Percentiles rank a stretch among this genome's conserved stretches.
Conservation (phyloP, 352 stramenopile genomes). For the Phytophthora pluvialis region DNA sequence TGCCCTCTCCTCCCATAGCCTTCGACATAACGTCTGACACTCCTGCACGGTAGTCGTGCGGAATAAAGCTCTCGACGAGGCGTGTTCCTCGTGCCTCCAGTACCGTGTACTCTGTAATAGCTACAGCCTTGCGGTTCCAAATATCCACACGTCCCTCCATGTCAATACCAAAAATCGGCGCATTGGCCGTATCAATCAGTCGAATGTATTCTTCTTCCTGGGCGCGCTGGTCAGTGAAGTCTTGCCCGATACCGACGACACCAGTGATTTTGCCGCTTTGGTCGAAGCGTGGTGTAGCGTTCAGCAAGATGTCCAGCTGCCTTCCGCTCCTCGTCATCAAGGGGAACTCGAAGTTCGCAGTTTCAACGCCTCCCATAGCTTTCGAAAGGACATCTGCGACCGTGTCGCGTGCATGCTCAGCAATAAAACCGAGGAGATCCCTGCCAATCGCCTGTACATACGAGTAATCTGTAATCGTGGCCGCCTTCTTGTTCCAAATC, state of each 20-base stretch:
- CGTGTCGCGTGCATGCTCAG: slow-evolving; percentile 61
- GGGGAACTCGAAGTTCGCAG: slow-evolving; percentile 87
- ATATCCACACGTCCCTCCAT: slow-evolving; percentile 84
- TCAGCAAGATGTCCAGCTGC: slow-evolving; percentile 82
- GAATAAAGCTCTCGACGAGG: slow-evolving; percentile 93
- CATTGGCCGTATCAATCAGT: slow-evolving; percentile 91
- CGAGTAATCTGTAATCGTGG: slow-evolving; percentile 88
- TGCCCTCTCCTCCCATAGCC: slow-evolving; percentile 65
- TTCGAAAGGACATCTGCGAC: slow-evolving; percentile 77
- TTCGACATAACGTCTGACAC: slow-evolving; percentile 73
- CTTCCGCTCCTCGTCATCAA: slow-evolving; percentile 77
- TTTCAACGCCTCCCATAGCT: slow-evolving; percentile 67
- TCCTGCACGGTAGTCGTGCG: slow-evolving; percentile 61
- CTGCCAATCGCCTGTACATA: slow-evolving; percentile 88
- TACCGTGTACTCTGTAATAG: slow-evolving; percentile 91
- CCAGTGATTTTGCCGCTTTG: slow-evolving; percentile 74
- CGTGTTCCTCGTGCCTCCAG: slow-evolving; percentile 88
- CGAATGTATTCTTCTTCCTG: slow-evolving; percentile 89
- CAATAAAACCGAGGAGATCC: slow-evolving; percentile 74
- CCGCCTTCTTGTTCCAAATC: slow-evolving; percentile 95
- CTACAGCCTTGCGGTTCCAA: slow-evolving; percentile 92
- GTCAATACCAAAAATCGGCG: slow-evolving; percentile 91
- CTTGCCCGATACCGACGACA: slow-evolving; percentile 81
- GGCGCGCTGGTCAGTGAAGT: slow-evolving; percentile 82
- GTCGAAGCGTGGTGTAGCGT: slow-evolving; percentile 77